Conservation (phyloP, 2,329 filamentous ascomycete species). For the Aspergillus puulaauensis region DNA sequence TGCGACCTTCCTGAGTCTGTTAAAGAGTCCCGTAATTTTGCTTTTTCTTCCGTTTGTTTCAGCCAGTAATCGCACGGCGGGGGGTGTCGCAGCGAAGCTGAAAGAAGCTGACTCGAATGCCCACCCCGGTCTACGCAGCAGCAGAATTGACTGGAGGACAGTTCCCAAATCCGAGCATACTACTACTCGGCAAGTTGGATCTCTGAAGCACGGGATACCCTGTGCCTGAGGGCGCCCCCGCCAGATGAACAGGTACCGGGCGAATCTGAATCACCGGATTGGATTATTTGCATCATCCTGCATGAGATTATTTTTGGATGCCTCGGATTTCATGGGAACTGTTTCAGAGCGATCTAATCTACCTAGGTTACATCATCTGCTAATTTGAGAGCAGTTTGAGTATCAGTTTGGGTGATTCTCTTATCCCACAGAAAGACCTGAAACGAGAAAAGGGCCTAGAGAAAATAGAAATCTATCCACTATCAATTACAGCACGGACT, state of each 20-base stretch:
- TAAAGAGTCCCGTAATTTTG: not conserved
- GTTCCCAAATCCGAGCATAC: too few relatives aligned
- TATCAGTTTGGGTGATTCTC: not conserved
- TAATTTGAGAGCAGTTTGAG: not conserved
- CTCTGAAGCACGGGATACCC: not conserved
- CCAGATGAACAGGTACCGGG: not conserved
- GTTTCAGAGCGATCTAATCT: not conserved
- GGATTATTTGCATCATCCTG: not conserved
- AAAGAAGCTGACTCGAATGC: not conserved
- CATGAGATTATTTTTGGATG: not conserved
- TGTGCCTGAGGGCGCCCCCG: not conserved
- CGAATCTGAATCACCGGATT: too few relatives aligned
- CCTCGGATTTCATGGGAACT: not conserved
- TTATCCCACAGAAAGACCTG: not conserved
- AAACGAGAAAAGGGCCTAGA: not conserved
- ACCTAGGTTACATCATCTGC: not conserved
- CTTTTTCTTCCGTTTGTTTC: slow-evolving; percentile 2
- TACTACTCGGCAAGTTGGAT: too few relatives aligned
- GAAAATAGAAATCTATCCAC: not conserved
- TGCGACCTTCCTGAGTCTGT: not conserved
- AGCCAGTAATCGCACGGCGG: not conserved
- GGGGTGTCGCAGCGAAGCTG: not conserved
- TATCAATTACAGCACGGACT: not conserved
- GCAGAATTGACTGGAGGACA: not conserved
- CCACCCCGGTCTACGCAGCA: not conserved